Evolutionary conservation across 169 alveolate genomes (phyloP).

Genomic region (Plasmodium falciparum): DNA sequence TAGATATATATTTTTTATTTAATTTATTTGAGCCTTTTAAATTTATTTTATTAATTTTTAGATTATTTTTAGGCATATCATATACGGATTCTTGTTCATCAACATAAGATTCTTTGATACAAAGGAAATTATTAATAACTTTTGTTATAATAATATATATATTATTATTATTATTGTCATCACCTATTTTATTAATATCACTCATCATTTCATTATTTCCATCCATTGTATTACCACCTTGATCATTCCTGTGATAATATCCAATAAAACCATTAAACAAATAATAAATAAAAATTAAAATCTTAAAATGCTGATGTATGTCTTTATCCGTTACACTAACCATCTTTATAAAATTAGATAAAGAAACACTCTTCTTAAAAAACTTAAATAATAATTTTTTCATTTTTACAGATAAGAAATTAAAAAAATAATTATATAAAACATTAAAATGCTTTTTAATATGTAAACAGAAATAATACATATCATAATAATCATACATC

Average conservation of each 20-base stretch:
- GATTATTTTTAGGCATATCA: no score
- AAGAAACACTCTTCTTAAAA: slow-evolving; percentile 12
- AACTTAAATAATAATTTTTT: slow-evolving; percentile 34
- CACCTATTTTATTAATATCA: no score
- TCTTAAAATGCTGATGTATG: slow-evolving; percentile 5
- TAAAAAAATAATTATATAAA: slow-evolving; percentile 39
- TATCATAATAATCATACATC: slow-evolving; percentile 29
- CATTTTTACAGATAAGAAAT: slow-evolving; percentile 46
- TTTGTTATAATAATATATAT: neutral
- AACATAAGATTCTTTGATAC: no score
- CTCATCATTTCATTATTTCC: neutral
- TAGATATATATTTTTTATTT: no score
- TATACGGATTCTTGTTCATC: no score
- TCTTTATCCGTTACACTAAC: slow-evolving; percentile 12
- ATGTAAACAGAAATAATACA: slow-evolving; percentile 15
- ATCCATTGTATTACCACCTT: neutral
- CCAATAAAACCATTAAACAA: neutral
- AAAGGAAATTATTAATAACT: neutral
- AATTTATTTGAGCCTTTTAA: neutral
- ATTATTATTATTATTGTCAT: neutral
- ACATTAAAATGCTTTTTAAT: slow-evolving; percentile 31
- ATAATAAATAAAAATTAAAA: slow-evolving; percentile 29
- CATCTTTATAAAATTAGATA: neutral
- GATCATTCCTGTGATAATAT: neutral
- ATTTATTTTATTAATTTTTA: neutral